Evolutionary conservation across 2,329 filamentous ascomycete genomes (phyloP), one percentile per base, ranked within the genome.

Genomic region (Pseudogymnoascus sp.): DNA sequence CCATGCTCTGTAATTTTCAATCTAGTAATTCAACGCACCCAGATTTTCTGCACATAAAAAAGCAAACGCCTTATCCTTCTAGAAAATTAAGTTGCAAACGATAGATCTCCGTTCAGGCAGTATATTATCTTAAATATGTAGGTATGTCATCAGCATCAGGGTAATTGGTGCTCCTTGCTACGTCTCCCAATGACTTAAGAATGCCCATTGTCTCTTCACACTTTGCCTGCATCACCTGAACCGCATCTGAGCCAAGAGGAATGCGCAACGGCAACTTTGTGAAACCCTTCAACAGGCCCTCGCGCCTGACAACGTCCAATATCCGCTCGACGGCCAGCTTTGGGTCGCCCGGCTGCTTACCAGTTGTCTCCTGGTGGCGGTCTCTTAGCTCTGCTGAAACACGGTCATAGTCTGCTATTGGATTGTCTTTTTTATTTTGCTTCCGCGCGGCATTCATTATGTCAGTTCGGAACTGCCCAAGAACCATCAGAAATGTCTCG

Each of bases 391-490:
- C 19, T 5, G 19, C 9, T 12, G 39, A 22, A 23, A 42, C 9
- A 2, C 38, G 38, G 9, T 41, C 55, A 33, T 67, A 65, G 2
- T 63, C 62, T 12, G 30, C 5, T 28, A 66, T 61, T 33, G n/a
- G 23, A 9, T 61, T 61, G 7, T 62, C 62, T 11, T 64, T 67
- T 2, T 23, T 52, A 14, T 11, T 3, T 39, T 39, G 38, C n/a
- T 39, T 39, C n/a, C 38, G 38, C 11, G 19, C 19, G 39, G 19
- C 19, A 7, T 58, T 39, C 9, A 65, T 69, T 61, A 81, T 77
- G n/a, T 76, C 76, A 9, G 80, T 82, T 2, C 80, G 73, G 64
- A 81, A 83, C 39, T 75, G 77, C 1, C 81, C 80, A 0, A 78
- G 79, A 67, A 82, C 79, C 19, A 82, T 72, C 11, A 69, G 52